Base-by-base conservation (phyloP, 306 rosid genomes). In the Hippophae tibetana region DNA sequence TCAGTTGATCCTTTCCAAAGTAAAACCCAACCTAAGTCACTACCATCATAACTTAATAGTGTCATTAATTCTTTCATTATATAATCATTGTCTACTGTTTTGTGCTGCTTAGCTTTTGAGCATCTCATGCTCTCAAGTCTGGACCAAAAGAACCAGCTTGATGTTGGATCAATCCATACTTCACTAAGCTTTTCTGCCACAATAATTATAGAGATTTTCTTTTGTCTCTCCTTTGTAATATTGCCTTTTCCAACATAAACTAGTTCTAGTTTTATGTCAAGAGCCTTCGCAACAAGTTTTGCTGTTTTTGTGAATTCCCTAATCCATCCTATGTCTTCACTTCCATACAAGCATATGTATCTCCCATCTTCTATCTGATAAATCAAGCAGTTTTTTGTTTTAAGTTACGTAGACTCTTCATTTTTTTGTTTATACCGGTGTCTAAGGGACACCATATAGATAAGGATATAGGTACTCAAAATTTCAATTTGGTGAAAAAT, bases 131-230 rank as follows among this genome's bases (percentile, higher is more conserved):
- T 85, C 54, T 87, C 96, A 1, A 90, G 43, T 50, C 95, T 13
- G 43, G 89, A 70, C 98, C 96, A 90, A 61, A 90, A 90, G 87
- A 87, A 90, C 92, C 92, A 90, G 9, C 76, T 72, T 13, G 78
- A 67, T 6, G 86, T 71, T 40, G 62, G 69, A 0, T 83, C 73
- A 3, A 83, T 65, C 84, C 82, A 85, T 56, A 7, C 65, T 50
- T 69, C 76, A 49, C 96, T 87, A 52, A 79, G 83, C 6, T 72
- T 63, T 50, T 67, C 81, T 0, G 52, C 6, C 8, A 6, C 7
- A 10, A 85, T 81, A 14, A 13, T 7, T 7, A 23, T 10, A 23
- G 38, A 43, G 61, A 55, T 43, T 38, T 11, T 56, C 38, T 44
- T 2, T n/a, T 54, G 43, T 46, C 61, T 40, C 45, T 64, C 60